These are phyloP conservation scores for Plasmodium ovale DNA, from an alignment of 169 alveolate species.

Conservation along the genomic window DNA sequence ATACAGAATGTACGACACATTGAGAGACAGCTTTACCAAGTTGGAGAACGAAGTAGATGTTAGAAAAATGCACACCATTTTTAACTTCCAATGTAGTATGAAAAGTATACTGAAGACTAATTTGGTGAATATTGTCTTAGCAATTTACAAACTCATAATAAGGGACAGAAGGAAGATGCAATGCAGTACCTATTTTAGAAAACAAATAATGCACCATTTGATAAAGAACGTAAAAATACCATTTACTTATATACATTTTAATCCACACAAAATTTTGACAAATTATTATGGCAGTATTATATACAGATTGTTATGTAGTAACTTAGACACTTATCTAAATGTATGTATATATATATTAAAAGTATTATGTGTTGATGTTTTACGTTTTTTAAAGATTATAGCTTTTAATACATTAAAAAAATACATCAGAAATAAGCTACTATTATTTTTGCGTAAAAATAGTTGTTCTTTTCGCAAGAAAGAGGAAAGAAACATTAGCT, in stretches of 20 bases:
- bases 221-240: conserved; percentile 31
- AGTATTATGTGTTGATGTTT: conserved; percentile 54
- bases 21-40: conserved; percentile 12
- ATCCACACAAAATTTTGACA: conserved; percentile 35
- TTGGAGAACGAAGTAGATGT: conserved; percentile 19
- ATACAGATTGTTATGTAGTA: conserved; percentile 39
- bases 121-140: conserved; percentile 5
- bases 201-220: conserved; percentile 13
- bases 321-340: conserved; percentile 25
- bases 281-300: conserved; percentile 45
- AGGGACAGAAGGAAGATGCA: conserved; percentile 7
- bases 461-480: background rate
- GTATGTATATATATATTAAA: conserved; percentile 54
- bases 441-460: conserved; percentile 32
- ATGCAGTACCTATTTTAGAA: conserved; percentile 4
- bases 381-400: conserved; percentile 27
- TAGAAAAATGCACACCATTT: conserved; percentile 15
- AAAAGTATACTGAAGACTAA: conserved; percentile 15
- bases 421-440: conserved; percentile 51
- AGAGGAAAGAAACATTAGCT: conserved; percentile 32
- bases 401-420: conserved; percentile 52
- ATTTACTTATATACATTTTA: conserved; percentile 37
- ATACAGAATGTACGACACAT: conserved; percentile 29
- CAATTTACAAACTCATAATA: conserved; percentile 29
- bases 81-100: conserved; percentile 18